A percentile compares a stretch with the other conserved stretches of the same genome.
These are phyloP conservation scores for Nothophoma quercina DNA, from an alignment of 2,329 filamentous ascomycete genomes.

Conservation along the genomic window DNA sequence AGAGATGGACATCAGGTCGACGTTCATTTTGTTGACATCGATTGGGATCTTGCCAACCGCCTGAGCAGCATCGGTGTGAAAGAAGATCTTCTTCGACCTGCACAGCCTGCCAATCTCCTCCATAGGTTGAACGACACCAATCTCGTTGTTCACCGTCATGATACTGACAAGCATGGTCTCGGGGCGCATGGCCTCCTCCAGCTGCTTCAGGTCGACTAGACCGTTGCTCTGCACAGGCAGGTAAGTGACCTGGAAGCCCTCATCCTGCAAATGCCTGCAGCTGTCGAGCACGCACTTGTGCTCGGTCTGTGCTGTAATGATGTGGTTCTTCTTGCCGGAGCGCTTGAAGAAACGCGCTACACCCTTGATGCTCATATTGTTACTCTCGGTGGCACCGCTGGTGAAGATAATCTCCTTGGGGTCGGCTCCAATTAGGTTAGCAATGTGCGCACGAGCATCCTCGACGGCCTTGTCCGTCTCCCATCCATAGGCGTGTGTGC, in stretches of 20 bases:
- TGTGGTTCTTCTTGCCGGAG: conserved; percentile 95
- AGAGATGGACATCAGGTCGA: conserved; percentile 98
- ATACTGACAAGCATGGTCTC: conserved; percentile 94
- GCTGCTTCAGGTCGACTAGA: conserved; percentile 81
- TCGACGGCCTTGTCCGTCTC: conserved; percentile 96
- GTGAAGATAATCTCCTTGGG: conserved; percentile 99
- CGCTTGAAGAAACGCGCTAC: conserved; percentile 95
- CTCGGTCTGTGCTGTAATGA: conserved; percentile 96
- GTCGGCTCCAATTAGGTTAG: conserved; percentile 88
- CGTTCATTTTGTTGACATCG: conserved; percentile 96
- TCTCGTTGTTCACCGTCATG: conserved; percentile 99
- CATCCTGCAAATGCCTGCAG: conserved; percentile 94
- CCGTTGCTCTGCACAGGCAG: conserved; percentile 88
- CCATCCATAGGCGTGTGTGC: conserved; percentile 98
- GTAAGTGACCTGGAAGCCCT: conserved; percentile 97
- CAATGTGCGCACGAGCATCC: conserved; percentile 82
- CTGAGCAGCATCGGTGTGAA: conserved; percentile 96
- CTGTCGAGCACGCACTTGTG: conserved; percentile 99
- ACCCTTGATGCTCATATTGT: conserved; percentile 99
- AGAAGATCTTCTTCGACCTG: conserved; percentile 91
- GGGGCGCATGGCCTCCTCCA: conserved; percentile 87
- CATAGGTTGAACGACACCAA: conserved; percentile 97
- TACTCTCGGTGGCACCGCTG: conserved; percentile 96
- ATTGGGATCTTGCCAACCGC: conserved; percentile 98
- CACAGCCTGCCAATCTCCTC: conserved; percentile 94